phyloP scores from a whole-genome alignment of 768 basidiomycete genomes.

The Butyriboletus loyo region DNA sequence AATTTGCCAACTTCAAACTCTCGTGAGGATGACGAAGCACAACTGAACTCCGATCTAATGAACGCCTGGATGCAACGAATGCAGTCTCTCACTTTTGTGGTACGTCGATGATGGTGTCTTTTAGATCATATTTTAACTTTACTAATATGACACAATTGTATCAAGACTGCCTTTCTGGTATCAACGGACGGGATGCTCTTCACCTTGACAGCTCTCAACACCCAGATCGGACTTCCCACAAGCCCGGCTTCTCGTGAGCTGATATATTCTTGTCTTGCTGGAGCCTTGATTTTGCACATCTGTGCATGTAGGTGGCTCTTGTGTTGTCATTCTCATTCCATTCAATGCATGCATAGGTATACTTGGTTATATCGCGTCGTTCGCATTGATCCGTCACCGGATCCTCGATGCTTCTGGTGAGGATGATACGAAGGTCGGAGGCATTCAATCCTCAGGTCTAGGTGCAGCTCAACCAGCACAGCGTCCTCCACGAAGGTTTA shows the following conservation, averaged over 20 bases:
- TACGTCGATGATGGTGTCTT: slow-evolving; percentile 8
- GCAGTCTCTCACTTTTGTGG: slow-evolving; percentile 29
- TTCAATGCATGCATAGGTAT: slow-evolving; percentile 17
- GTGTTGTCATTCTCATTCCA: not conserved
- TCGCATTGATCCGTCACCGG: slow-evolving; percentile 28
- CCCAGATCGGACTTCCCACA: slow-evolving; percentile 11
- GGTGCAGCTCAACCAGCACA: slow-evolving; percentile 7
- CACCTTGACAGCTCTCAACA: slow-evolving; percentile 22
- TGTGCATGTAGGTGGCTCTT: slow-evolving; percentile 23
- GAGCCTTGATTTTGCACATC: slow-evolving; percentile 31
- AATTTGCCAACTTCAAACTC: not conserved
- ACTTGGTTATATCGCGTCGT: slow-evolving; percentile 28
- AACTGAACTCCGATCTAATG: slow-evolving; percentile 18
- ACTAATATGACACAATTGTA: not conserved
- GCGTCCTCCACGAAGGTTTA: slow-evolving; percentile 3
- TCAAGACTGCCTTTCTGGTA: slow-evolving; percentile 30
- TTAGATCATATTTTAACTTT: not conserved
- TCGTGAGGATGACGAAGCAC: slow-evolving; percentile 6
- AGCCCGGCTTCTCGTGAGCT: slow-evolving; percentile 16
- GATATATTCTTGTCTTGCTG: slow-evolving; percentile 28
- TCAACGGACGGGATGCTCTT: slow-evolving; percentile 29
- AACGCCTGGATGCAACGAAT: slow-evolving; percentile 25
- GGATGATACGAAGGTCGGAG: slow-evolving; percentile 16
- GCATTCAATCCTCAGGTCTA: not conserved
- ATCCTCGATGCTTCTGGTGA: slow-evolving; percentile 14